A percentile compares a stretch with the other conserved stretches of the same genome.
Evolutionary conservation across 768 basidiomycete genomes (phyloP).

Genomic region (Trichaptum fuscoviolaceum): DNA sequence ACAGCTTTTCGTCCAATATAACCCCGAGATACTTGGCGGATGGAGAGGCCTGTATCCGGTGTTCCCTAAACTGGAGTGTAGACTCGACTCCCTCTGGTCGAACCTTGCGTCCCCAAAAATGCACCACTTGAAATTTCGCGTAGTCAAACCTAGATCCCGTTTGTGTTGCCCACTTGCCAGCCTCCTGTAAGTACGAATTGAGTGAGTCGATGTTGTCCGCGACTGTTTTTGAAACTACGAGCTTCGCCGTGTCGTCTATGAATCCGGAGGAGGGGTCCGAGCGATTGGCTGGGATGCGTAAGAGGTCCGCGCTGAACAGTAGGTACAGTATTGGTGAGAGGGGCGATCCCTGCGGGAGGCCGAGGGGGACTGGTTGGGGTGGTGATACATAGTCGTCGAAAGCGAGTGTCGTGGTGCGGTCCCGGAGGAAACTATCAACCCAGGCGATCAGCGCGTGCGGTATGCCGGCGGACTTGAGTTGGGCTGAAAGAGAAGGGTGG

Average conservation of each 20-base stretch:
- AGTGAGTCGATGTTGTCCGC: conserved; percentile 16
- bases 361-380: conserved; percentile 8
- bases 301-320: conserved; percentile 21
- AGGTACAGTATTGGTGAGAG: conserved; percentile 18
- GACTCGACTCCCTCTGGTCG: no score
- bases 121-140: conserved; percentile 10
- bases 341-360: conserved; percentile 20
- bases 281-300: no score
- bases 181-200: not conserved
- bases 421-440: conserved; percentile 15
- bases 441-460: conserved; percentile 26
- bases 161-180: no score
- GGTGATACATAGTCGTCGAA: conserved; percentile 21
- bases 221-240: conserved; percentile 23
- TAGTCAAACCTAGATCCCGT: conserved; percentile 6
- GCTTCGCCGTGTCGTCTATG: no score
- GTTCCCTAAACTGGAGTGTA: not conserved
- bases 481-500: not conserved
- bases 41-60: conserved; percentile 8
- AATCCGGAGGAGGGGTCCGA: no score
- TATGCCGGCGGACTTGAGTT: conserved; percentile 17
- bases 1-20: no score
- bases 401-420: conserved; percentile 7
- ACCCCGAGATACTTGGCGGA: conserved; percentile 27
- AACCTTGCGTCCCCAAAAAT: conserved; percentile 5